A percentile compares a stretch with the other conserved stretches of the same genome.
phyloP scores from a whole-genome alignment of 305 asterid genomes.

The Fraxinus angustifolia region DNA sequence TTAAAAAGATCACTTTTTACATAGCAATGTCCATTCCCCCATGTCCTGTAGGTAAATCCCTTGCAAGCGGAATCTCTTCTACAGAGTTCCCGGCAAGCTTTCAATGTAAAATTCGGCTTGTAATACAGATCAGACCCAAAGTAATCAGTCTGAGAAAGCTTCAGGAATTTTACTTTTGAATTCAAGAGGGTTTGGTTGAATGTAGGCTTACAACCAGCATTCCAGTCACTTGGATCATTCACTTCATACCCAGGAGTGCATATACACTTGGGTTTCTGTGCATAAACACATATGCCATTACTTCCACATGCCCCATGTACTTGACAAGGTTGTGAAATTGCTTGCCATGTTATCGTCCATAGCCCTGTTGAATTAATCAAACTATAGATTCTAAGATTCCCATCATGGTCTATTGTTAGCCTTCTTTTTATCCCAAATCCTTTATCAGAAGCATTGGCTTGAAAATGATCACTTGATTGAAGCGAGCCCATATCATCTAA shows the following conservation, averaged over 20 bases:
- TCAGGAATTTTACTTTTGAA: constrained; percentile 39
- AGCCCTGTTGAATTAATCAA: constrained; percentile 41
- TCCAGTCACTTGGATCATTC: constrained; percentile 42
- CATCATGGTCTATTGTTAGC: constrained; percentile 54
- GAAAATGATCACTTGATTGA: constrained; percentile 47
- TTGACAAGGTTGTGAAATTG: constrained; percentile 44
- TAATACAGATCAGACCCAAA: constrained; percentile 57
- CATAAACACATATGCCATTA: constrained; percentile 49
- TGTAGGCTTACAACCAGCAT: constrained; percentile 42
- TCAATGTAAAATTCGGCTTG: constrained; percentile 23
- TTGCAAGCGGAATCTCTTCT: constrained; percentile 37
- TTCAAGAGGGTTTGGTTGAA: constrained; percentile 27
- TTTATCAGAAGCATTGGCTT: constrained; percentile 44
- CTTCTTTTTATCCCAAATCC: constrained; percentile 52
- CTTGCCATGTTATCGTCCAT: constrained; percentile 60
- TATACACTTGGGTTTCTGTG: constrained; percentile 36
- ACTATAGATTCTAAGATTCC: constrained; percentile 67
- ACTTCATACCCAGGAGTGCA: constrained; percentile 57
- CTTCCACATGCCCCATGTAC: constrained; percentile 59
- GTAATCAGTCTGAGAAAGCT: constrained; percentile 49
- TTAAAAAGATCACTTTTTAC: constrained; percentile 53
- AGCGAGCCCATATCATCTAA: constrained; percentile 49
- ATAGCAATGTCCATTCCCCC: constrained; percentile 46
- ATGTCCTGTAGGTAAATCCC: constrained; percentile 41
- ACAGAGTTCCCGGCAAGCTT: constrained; percentile 37